Base-by-base conservation (phyloP, 805 yeast species). In the Candida insectalens region DNA sequence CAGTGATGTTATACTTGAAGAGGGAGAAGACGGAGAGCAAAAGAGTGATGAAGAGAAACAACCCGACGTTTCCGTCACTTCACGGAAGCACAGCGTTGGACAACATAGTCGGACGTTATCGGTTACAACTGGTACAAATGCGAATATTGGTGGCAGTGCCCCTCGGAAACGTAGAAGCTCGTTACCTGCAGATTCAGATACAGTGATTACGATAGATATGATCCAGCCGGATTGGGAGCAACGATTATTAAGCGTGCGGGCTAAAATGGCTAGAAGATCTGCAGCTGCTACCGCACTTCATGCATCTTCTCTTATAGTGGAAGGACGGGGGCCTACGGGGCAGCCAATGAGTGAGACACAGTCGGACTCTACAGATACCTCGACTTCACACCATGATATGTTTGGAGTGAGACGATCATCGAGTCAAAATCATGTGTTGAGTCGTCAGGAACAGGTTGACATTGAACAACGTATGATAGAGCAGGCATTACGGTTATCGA, bases 211-310 rank as follows among this genome's bases (percentile, higher is more conserved):
- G 0, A 74, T 85, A 7, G 98, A 89, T 57, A 60, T 56, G 41
- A 83, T 89, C 27, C 67, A 96, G 33, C 97, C 98, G 1, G 95
- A 84, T 50, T 89, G 98, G 98, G 87, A 83, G 47, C 58, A 65
- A 14, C 81, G 76, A 42, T 67, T 89, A 31, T 63, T 68, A 6
- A 66, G 73, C 33, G 95, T 95, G 4, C 70, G 88, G 33, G 69
- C 77, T 38, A 77, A 77, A 43, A 60, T 85, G 23, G 95, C 94
- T 0, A 70, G 94, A 37, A 70, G 85, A 47, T 78, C 96, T 0
- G 96, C 96, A 0, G 84, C 95, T 10, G 97, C 97, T 0, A 83
- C 84, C 22, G 95, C 95, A 1, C 72, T 89, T 26, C 97, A 89
- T 57, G 88, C 94, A 2, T 76, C 94, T 9, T 85, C 87, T 36